Conservation (phyloP, 495 filamentous ascomycete species). For the Penicillium coffeae region DNA sequence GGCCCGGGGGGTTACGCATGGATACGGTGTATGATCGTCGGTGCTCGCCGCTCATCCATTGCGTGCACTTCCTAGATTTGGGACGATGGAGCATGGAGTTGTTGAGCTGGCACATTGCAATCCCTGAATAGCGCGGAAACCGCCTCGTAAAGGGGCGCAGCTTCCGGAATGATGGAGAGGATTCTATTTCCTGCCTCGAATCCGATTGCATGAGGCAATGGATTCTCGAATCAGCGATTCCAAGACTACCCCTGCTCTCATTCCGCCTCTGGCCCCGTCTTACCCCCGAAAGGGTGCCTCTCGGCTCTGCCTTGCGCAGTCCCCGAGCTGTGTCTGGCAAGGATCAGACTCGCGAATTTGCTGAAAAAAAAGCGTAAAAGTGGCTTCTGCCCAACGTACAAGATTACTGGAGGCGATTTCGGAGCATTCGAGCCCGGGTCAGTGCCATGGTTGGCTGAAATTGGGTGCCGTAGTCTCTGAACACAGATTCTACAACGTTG, state of each 20-base stretch:
- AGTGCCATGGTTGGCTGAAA: constrained; percentile 7
- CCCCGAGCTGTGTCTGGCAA: constrained; percentile 26
- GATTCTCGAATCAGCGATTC: constrained; percentile 28
- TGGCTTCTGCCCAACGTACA: constrained; percentile 28
- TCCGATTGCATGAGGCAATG: constrained; percentile 11
- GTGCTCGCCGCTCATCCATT: constrained; percentile 17
- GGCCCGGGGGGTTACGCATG: constrained; percentile 1
- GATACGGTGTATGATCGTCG: constrained; percentile 27
- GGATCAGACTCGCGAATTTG: constrained; percentile 23
- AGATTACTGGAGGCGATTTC: constrained; percentile 11
- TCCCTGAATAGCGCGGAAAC: constrained; percentile 19
- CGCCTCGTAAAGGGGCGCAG: constrained; percentile 22
- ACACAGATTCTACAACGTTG: constrained; percentile 33
- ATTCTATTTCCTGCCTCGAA: constrained; percentile 20
- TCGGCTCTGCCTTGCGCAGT: constrained; percentile 17
- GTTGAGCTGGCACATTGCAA: constrained; percentile 38
- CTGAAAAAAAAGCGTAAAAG: constrained; percentile 12
- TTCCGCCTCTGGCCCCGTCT: constrained; percentile 25
- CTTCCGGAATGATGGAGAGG: constrained; percentile 12
- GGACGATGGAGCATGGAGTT: constrained; percentile 28
- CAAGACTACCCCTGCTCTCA: constrained; percentile 23
- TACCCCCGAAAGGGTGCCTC: constrained; percentile 18
- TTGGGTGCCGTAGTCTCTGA: constrained; percentile 7
- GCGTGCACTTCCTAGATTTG: constrained; percentile 13
- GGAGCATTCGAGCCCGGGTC: constrained; percentile 1